Percentiles rank a stretch among this genome's conserved stretches.
phyloP scores from a whole-genome alignment of 148 eudicot species.

The Nepenthes mirabilis region DNA sequence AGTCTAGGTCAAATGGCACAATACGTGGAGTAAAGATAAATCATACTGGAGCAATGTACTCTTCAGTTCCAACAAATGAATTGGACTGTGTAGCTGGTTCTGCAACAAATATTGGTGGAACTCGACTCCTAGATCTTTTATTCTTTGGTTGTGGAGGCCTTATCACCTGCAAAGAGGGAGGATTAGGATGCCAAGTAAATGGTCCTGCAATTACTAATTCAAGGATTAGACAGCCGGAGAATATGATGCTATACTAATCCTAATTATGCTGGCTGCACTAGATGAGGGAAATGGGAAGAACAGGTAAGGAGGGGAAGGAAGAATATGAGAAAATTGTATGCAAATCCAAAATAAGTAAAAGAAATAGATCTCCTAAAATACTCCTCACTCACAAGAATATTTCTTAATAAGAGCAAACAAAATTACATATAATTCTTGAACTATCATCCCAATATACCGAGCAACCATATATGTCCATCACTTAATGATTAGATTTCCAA shows the following conservation, averaged over 20 bases:
- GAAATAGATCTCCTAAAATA: background rate
- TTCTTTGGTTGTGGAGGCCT: slow-evolving; percentile 54
- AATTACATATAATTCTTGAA: background rate
- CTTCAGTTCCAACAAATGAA: slow-evolving; percentile 98
- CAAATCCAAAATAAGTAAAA: no score
- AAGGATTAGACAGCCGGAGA: no score
- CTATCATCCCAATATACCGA: background rate
- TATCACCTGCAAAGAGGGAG: slow-evolving; percentile 37
- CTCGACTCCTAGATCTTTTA: slow-evolving; percentile 60
- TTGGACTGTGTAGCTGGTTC: slow-evolving; percentile 84
- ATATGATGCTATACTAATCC: no score
- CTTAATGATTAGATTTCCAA: no score
- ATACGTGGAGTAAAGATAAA: background rate
- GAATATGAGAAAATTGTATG: background rate
- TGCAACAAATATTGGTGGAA: slow-evolving; percentile 77
- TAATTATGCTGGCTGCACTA: background rate
- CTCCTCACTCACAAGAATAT: no score
- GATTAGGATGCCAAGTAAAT: background rate
- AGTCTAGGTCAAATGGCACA: background rate
- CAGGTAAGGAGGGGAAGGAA: background rate
- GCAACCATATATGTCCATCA: no score
- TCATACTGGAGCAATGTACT: slow-evolving; percentile 96
- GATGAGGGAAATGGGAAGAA: background rate
- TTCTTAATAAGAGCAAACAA: background rate
- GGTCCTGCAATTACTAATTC: background rate